Conservation (phyloP, 352 stramenopile species). For the Elongisporangium undulatum region DNA sequence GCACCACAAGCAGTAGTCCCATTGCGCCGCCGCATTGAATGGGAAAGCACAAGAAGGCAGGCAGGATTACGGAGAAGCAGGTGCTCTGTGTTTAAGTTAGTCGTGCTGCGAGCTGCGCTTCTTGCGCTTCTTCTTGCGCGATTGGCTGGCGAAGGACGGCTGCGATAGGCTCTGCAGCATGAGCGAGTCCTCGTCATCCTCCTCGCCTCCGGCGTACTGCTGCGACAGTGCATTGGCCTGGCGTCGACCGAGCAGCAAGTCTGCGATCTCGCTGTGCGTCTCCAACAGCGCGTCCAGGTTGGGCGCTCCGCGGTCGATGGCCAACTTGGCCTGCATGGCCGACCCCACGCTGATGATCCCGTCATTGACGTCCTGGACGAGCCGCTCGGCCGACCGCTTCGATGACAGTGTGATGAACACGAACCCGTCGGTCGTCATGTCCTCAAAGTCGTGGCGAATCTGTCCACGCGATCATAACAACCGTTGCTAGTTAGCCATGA, state of each 20-base stretch:
- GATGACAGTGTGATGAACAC: constrained; percentile 55
- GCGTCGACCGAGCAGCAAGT: constrained; percentile 50
- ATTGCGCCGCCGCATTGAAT: not conserved
- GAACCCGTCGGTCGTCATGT: constrained; percentile 58
- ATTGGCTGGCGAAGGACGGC: constrained; percentile 29
- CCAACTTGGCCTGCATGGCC: constrained; percentile 40
- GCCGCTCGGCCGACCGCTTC: constrained; percentile 24
- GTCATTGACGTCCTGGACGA: constrained; percentile 31
- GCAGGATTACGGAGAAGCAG: not conserved
- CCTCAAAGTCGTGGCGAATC: constrained; percentile 67
- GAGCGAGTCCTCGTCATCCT: constrained; percentile 61
- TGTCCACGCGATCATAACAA: constrained; percentile 4
- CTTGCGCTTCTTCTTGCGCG: constrained; percentile 24
- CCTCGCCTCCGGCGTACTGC: constrained; percentile 20
- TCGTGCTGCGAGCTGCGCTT: not conserved
- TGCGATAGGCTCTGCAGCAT: constrained; percentile 79
- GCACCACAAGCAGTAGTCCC: not conserved
- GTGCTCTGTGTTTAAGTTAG: constrained; percentile 1
- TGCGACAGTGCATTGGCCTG: constrained; percentile 33
- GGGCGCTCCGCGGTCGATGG: constrained; percentile 29
- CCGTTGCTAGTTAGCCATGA: not conserved
- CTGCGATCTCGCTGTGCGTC: constrained; percentile 29
- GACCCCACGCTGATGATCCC: constrained; percentile 3
- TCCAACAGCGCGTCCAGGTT: constrained; percentile 5
- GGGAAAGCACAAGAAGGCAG: not conserved